These are phyloP conservation scores for Colletotrichum scovillei DNA, from an alignment of 2,329 filamentous ascomycete species.

Conservation along the genomic window DNA sequence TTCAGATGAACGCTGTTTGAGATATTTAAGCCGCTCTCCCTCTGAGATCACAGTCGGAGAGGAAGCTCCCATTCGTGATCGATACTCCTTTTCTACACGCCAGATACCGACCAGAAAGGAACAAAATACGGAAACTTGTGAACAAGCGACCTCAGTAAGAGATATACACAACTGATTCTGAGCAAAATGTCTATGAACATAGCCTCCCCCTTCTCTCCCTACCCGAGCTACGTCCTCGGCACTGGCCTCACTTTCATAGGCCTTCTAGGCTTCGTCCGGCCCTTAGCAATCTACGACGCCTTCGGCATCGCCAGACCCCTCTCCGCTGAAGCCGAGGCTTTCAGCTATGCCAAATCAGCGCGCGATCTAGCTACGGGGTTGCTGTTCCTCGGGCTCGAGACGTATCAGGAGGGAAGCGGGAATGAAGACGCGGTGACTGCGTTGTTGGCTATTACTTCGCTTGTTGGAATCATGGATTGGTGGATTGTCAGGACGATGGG, in stretches of 20 bases:
- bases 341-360: slow-evolving; percentile 24
- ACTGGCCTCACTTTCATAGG: slow-evolving; percentile 40
- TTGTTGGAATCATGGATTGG: slow-evolving; percentile 22
- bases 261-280: slow-evolving; percentile 34
- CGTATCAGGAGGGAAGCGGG: slow-evolving; percentile 29
- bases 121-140: not conserved
- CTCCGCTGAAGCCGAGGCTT: not conserved
- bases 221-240: slow-evolving; percentile 37
- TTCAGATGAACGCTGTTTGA: slow-evolving; percentile 19
- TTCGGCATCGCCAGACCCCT: slow-evolving; percentile 19
- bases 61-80: not conserved
- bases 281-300: slow-evolving; percentile 28
- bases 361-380: slow-evolving; percentile 16
- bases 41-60: not conserved
- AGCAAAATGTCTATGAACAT: not conserved
- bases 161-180: not conserved
- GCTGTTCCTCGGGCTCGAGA: slow-evolving; percentile 31
- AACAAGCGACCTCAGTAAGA: not conserved
- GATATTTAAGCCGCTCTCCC: slow-evolving; percentile 12
- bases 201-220: slow-evolving; percentile 24
- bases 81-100: not conserved
- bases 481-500: slow-evolving; percentile 14
- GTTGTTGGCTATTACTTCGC: slow-evolving; percentile 15
- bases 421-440: slow-evolving; percentile 35
- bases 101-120: too few species aligned